A percentile compares a stretch with the other conserved stretches of the same genome.
These are phyloP conservation scores for Rhynchosporium graminicola DNA, from an alignment of 2,329 filamentous ascomycete species.

Conservation along the genomic window DNA sequence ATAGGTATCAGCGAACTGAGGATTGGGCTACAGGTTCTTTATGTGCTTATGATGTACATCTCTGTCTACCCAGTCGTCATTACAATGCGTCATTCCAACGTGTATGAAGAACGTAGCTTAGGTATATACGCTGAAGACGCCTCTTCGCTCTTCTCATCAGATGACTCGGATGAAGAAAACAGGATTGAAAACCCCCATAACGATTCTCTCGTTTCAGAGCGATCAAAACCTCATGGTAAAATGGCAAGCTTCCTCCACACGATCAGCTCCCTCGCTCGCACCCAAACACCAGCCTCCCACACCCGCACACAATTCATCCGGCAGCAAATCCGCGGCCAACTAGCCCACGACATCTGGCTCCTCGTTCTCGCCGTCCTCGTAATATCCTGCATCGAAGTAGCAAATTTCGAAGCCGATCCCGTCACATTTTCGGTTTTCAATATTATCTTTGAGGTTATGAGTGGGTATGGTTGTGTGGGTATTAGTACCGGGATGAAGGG, in stretches of 20 bases:
- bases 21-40: slow-evolving; percentile 60
- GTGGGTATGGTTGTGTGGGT: slow-evolving; percentile 63
- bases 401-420: slow-evolving; percentile 54
- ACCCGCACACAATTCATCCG: slow-evolving; percentile 31
- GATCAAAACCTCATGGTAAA: slow-evolving; percentile 18
- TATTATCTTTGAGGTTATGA: slow-evolving; percentile 58
- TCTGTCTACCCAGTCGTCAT: slow-evolving; percentile 64
- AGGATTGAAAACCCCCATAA: not conserved
- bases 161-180: not conserved
- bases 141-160: not conserved
- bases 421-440: slow-evolving; percentile 59
- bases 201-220: not conserved
- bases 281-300: slow-evolving; percentile 1
- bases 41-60: slow-evolving; percentile 68
- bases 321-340: slow-evolving; percentile 60
- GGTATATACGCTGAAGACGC: slow-evolving; percentile 53
- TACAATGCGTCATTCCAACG: slow-evolving; percentile 67
- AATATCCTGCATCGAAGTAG: slow-evolving; percentile 61
- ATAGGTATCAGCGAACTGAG: slow-evolving; percentile 57
- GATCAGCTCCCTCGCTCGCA: slow-evolving; percentile 5
- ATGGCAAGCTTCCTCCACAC: slow-evolving; percentile 3
- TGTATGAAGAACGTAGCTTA: slow-evolving; percentile 69
- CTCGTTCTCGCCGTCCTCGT: slow-evolving; percentile 61
- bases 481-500: slow-evolving; percentile 57
- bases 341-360: slow-evolving; percentile 68